Evolutionary conservation across 441 rosid species (phyloP), one percentile per base, ranked within the genome.

Genomic region (Capsella rubella): DNA sequence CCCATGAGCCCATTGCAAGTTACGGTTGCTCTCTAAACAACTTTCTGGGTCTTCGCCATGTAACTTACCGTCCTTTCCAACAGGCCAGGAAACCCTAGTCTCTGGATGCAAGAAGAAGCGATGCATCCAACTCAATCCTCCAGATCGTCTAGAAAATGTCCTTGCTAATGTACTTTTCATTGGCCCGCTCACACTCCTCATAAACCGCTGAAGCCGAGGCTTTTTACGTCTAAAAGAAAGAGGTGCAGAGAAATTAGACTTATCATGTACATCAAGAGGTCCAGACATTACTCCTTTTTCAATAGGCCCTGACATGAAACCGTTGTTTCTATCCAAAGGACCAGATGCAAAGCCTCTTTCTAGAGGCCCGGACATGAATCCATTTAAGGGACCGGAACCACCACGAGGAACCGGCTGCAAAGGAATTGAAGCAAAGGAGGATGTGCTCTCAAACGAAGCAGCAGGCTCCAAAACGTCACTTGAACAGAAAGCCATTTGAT

Each of bases 1-100:
- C 76, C 98, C 98, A 75, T 93, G 98, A 79, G 98, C 98, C 98
- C 98, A 93, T 75, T 93, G 98, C 83, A 93, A 82, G 84, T 93
- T 84, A 56, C 85, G 85, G 73, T 86, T 78, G 72, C 82, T 85
- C 76, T 89, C 96, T 73, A 83, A 73, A 81, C 81, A 82, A 76
- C 81, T 88, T 42, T 80, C 80, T 12, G 86, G 81, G 79, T 81
- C 83, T 76, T 86, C 97, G 43, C 84, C 67, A 37, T 83, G 87
- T 79, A 86, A 73, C 83, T 86, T 89, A 67, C 93, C 83, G 68
- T 91, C 92, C 78, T 79, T 91, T 11, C 66, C 67, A 55, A 80
- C 80, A 56, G 87, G 86, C 98, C 96, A 93, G 3, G 89, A 87
- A 75, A 87, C 82, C 60, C 77, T 89, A 59, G 84, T 82, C 62